These are phyloP conservation scores for Gaeumannomyces tritici DNA, from an alignment of 2,329 filamentous ascomycete species.

Conservation along the genomic window DNA sequence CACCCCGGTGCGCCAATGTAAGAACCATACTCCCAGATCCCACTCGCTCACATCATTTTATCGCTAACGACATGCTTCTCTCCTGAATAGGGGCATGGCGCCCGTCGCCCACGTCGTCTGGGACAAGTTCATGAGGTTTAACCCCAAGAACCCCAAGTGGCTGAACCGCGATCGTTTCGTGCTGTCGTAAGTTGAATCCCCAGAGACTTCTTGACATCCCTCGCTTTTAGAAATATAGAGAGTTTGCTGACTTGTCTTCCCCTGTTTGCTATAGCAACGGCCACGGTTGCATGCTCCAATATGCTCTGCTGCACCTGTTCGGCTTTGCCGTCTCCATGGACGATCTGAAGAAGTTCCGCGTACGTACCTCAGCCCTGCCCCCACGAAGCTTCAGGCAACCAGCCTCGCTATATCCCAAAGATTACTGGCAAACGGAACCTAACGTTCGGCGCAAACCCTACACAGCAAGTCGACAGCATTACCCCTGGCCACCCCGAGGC, in stretches of 20 bases:
- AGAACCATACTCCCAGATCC: conserved; percentile 19
- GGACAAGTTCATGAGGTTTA: conserved; percentile 99
- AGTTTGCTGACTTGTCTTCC: conserved; percentile 4
- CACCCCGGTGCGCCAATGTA: conserved; percentile 97
- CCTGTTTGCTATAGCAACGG: conserved; percentile 60
- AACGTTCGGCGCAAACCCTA: background rate
- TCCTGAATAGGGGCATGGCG: conserved; percentile 60
- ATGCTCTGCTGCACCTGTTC: conserved; percentile 93
- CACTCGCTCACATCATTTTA: background rate
- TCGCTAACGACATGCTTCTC: conserved; percentile 6
- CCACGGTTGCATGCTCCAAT: conserved; percentile 98
- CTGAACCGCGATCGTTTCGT: conserved; percentile 97
- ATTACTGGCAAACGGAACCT: background rate
- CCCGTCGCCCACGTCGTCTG: conserved; percentile 93
- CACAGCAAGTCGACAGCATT: conserved; percentile 52
- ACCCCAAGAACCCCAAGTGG: conserved; percentile 98
- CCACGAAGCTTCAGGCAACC: background rate
- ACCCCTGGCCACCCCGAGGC: conserved; percentile 95
- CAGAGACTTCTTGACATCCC: background rate
- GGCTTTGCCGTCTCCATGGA: conserved; percentile 81
- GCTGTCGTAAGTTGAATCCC: conserved; percentile 69
- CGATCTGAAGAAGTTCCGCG: conserved; percentile 93
- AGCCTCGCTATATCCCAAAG: background rate
- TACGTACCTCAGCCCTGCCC: conserved; percentile 37
- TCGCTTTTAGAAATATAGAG: conserved; percentile 4